Base-by-base conservation (phyloP, 495 filamentous ascomycete genomes). In the Corynascus novoguineensis region DNA sequence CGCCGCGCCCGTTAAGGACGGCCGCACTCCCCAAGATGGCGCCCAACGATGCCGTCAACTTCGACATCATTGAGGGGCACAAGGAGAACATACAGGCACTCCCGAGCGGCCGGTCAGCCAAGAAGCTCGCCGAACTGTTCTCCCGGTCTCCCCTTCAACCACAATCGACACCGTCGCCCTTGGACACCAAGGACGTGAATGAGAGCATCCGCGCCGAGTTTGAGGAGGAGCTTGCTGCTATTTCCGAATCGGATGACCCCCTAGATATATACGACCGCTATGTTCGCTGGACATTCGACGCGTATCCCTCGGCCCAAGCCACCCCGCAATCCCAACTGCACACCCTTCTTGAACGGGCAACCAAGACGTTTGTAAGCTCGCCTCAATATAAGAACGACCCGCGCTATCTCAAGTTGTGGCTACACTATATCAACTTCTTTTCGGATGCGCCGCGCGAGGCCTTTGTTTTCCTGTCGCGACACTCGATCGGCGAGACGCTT, bases 21-120 rank as follows among this genome's bases (percentile, higher is more conserved):
- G 28, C 50, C 34, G 28, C 47, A 19, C 50, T 41, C 34, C 15
- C 27, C 75, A 63, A 53, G 22, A 82, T 81, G 77, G 71, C 76
- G 58, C 71, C 67, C 53, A 60, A 71, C 51, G 74, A 75, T 55
- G 74, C 80, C 68, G 62, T 96, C 66, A 83, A 95, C 71, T 97
- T 98, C 78, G 87, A 95, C 59, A 83, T 97, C 59, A 97, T 98
- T 73, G 93, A 98, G 69, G 81, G 79, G 41, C 91, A 96, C 65
- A 98, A 98, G 73, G 93, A 98, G 72, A 97, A 98, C 67, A 95
- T 97, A 40, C 91, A 96, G 67, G 86, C 92, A 12, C 79, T 97
- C 37, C 89, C 95, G 2, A 86, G 89, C 46, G 93, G 93, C 34
- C 84, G 93, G 52, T 97, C 92, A 29, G 93, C 93, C 15, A 86